A percentile compares a stretch with the other conserved stretches of the same genome.
Evolutionary conservation across 495 filamentous ascomycete genomes (phyloP).

Genomic region (Penicillium cinerascens): DNA sequence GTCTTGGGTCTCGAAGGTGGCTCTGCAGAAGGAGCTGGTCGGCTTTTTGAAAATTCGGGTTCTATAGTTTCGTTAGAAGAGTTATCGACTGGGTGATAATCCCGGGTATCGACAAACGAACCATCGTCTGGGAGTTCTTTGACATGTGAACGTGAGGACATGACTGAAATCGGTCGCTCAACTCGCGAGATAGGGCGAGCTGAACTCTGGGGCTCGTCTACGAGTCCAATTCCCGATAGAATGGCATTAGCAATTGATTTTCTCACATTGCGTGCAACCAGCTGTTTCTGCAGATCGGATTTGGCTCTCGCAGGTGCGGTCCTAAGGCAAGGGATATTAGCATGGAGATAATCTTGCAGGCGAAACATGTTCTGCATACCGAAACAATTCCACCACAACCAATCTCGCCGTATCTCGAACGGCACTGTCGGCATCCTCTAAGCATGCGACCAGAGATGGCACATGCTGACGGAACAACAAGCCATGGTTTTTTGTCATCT

Average conservation of each 20-base stretch:
- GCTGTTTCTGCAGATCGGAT: slow-evolving; percentile 77
- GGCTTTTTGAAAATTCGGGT: slow-evolving; percentile 11
- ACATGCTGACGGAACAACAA: slow-evolving; percentile 81
- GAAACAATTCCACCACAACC: slow-evolving; percentile 80
- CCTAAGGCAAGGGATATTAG: slow-evolving; percentile 33
- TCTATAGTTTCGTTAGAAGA: slow-evolving; percentile 10
- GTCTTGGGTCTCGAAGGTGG: slow-evolving; percentile 19
- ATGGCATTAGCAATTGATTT: slow-evolving; percentile 80
- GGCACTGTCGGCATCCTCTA: slow-evolving; percentile 84
- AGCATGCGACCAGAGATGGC: slow-evolving; percentile 71
- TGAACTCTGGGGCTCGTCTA: slow-evolving; percentile 24
- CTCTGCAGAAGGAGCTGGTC: slow-evolving; percentile 18
- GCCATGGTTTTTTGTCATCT: slow-evolving; percentile 75
- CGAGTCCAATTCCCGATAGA: slow-evolving; percentile 63
- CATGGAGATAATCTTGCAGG: not conserved
- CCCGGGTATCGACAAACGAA: slow-evolving; percentile 8
- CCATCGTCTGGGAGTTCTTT: slow-evolving; percentile 23
- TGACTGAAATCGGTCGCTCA: slow-evolving; percentile 34
- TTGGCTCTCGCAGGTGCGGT: slow-evolving; percentile 80
- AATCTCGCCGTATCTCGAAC: slow-evolving; percentile 81
- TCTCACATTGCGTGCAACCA: slow-evolving; percentile 74
- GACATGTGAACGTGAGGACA: slow-evolving; percentile 26
- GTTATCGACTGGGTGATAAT: not conserved
- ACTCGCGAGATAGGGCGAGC: slow-evolving; percentile 43
- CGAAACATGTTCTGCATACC: slow-evolving; percentile 44